Evolutionary conservation across 2,329 filamentous ascomycete species (phyloP).

Genomic region (Phialocephala sp.): DNA sequence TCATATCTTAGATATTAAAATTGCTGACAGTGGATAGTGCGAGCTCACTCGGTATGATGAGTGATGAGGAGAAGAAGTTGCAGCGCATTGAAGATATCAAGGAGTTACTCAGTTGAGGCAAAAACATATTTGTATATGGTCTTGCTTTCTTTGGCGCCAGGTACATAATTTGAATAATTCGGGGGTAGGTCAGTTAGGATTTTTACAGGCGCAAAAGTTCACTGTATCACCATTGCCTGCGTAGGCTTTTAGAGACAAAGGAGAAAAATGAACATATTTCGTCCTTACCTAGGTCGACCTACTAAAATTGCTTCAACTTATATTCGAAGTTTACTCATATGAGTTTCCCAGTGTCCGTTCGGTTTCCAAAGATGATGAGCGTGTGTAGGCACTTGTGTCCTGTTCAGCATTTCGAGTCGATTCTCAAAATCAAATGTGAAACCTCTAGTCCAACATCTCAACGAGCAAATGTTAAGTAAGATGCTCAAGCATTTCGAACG

Average conservation of each 20-base stretch:
- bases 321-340: no score
- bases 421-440: no score
- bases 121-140: neutral
- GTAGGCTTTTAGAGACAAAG: neutral
- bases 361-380: no score
- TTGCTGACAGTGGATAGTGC: slow-evolving; percentile 62
- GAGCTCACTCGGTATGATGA: slow-evolving; percentile 93
- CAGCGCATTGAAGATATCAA: slow-evolving; percentile 93
- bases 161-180: neutral
- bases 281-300: no score
- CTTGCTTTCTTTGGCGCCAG: neutral
- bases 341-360: no score
- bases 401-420: no score
- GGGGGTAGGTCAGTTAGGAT: neutral
- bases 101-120: slow-evolving; percentile 66
- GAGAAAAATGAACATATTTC: neutral
- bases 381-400: no score
- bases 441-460: no score
- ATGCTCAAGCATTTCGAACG: no score
- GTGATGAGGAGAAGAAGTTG: slow-evolving; percentile 88
- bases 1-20: slow-evolving; percentile 16
- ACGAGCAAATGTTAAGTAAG: no score
- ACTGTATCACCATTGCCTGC: neutral
- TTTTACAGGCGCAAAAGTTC: neutral
- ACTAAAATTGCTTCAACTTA: no score